Percentiles rank a stretch among this genome's conserved stretches.
Evolutionary conservation across 78 protist species (phyloP).

Genomic region (slime mould (Dictyostelium discoideum)): DNA sequence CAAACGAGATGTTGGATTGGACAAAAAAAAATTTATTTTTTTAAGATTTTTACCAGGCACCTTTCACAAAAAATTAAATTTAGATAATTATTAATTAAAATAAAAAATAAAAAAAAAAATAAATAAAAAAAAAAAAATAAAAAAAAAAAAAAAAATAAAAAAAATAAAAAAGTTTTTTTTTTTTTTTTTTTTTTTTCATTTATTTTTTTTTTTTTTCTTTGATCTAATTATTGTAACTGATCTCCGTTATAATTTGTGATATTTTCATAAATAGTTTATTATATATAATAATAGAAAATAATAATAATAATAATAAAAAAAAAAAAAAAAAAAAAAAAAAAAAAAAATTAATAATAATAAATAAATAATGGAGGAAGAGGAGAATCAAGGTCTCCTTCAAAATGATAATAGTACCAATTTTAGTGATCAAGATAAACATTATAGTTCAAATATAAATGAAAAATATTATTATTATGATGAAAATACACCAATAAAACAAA

Average conservation of each 20-base stretch:
- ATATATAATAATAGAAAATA: too few species aligned
- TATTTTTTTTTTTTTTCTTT: too few species aligned
- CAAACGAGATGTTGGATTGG: background rate
- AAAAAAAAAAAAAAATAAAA: too few species aligned
- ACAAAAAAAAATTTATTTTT: too few species aligned
- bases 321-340: background rate
- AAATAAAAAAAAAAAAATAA: background rate
- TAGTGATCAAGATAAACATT: background rate
- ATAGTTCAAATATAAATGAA: constrained; percentile 13
- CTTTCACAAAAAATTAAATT: background rate
- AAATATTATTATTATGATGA: constrained; percentile 1
- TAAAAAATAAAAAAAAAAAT: background rate
- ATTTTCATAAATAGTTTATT: too few species aligned
- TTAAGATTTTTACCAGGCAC: background rate
- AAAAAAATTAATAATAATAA: too few species aligned
- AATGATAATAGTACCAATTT: background rate
- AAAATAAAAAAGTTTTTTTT: too few species aligned
- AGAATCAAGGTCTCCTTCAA: background rate
- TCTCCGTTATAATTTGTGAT: too few species aligned
- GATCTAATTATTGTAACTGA: too few species aligned
- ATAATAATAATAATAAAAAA: too few species aligned
- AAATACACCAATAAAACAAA: background rate
- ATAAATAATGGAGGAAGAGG: background rate
- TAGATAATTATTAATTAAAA: background rate
- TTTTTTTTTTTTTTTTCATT: too few species aligned